Percentiles rank a stretch among this genome's conserved stretches.
These are phyloP conservation scores for Penicillium cosmopolitanum DNA, from an alignment of 495 filamentous ascomycete genomes.

Conservation along the genomic window DNA sequence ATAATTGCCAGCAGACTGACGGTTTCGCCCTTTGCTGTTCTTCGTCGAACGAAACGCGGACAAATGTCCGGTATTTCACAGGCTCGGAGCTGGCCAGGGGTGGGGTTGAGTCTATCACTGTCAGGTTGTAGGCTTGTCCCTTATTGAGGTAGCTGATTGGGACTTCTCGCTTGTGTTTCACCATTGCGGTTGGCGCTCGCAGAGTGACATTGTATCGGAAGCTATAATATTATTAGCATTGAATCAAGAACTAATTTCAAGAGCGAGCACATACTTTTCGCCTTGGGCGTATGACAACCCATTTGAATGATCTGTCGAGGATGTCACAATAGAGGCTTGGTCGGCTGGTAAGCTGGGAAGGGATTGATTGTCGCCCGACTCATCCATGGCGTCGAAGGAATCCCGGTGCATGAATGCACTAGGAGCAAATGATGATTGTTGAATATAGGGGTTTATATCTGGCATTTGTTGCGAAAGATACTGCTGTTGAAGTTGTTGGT, in stretches of 20 bases:
- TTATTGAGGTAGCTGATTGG: conserved; percentile 95
- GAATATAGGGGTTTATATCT: conserved; percentile 73
- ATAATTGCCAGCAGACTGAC: conserved; percentile 85
- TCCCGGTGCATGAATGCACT: conserved; percentile 79
- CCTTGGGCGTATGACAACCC: conserved; percentile 34
- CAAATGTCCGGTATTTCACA: conserved; percentile 75
- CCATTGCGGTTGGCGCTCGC: conserved; percentile 95
- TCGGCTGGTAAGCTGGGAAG: conserved; percentile 50
- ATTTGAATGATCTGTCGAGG: conserved; percentile 31
- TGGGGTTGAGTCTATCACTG: conserved; percentile 66
- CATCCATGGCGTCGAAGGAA: conserved; percentile 78
- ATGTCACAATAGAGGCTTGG: conserved; percentile 31
- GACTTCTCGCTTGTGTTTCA: conserved; percentile 80
- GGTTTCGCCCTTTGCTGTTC: conserved; percentile 82
- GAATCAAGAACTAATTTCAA: background rate
- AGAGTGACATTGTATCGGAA: conserved; percentile 91
- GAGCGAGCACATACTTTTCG: conserved; percentile 51
- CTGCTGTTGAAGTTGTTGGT: conserved; percentile 30
- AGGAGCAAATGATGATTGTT: conserved; percentile 71
- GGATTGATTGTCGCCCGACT: conserved; percentile 62
- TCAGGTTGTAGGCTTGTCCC: conserved; percentile 87
- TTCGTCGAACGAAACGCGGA: conserved; percentile 92
- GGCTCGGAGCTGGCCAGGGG: conserved; percentile 49
- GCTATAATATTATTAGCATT: conserved; percentile 44
- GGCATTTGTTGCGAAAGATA: conserved; percentile 71